phyloP scores from a whole-genome alignment of 2,329 filamentous ascomycete genomes.

The Colletotrichum lindemuthianum region DNA sequence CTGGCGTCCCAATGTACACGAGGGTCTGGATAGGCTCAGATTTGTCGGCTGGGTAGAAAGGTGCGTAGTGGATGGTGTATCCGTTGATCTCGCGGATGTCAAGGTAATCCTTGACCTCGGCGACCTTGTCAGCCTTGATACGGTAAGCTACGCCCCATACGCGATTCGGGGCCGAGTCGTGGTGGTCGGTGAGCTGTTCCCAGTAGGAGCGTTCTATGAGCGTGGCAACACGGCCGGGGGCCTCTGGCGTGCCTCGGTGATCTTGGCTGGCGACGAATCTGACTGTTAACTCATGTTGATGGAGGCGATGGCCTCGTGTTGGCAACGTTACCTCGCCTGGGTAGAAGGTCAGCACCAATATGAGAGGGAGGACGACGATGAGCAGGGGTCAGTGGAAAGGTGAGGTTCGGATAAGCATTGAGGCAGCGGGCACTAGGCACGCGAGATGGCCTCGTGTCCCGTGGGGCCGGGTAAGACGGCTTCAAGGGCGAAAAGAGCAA shows the following conservation, averaged over 20 bases:
- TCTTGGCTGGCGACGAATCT: slow-evolving; percentile 75
- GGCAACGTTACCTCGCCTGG: slow-evolving; percentile 47
- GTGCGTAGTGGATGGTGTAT: slow-evolving; percentile 91
- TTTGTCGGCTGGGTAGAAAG: slow-evolving; percentile 74
- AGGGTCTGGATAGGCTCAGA: slow-evolving; percentile 63
- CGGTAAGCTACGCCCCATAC: slow-evolving; percentile 97
- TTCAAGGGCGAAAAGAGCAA: slow-evolving; percentile 19
- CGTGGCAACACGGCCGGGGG: slow-evolving; percentile 91
- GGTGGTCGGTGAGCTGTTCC: slow-evolving; percentile 77
- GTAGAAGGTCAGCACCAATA: slow-evolving; percentile 27
- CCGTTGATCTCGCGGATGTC: slow-evolving; percentile 98
- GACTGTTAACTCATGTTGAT: not conserved
- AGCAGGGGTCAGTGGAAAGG: slow-evolving; percentile 1
- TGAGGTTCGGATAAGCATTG: slow-evolving; percentile 33
- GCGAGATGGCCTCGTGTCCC: slow-evolving; percentile 11
- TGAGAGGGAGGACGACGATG: not conserved
- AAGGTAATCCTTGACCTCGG: slow-evolving; percentile 87
- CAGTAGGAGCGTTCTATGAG: slow-evolving; percentile 88
- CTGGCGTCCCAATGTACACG: slow-evolving; percentile 94
- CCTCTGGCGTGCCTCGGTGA: slow-evolving; percentile 89
- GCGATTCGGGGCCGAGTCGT: slow-evolving; percentile 67
- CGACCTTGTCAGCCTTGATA: slow-evolving; percentile 76
- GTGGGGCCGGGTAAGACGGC: slow-evolving; percentile 29
- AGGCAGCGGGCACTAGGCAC: slow-evolving; percentile 17
- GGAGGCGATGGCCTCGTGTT: not conserved